Evolutionary conservation across 1,284 basidiomycete genomes (phyloP).

Genomic region (Dichomitus squalens): DNA sequence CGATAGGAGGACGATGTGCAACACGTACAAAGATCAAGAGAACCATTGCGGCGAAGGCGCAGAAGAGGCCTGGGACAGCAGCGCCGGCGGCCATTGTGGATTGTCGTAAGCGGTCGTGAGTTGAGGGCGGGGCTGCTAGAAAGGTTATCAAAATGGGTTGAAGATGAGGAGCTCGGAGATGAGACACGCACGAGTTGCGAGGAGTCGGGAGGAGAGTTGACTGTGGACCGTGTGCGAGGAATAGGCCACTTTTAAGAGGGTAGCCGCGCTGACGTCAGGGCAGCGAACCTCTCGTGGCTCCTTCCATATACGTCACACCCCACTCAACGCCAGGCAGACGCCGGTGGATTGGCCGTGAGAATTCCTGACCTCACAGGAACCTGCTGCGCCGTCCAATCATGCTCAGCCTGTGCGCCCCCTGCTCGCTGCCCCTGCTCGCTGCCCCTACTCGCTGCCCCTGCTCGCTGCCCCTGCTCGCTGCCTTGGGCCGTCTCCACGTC

Average conservation of each 20-base stretch:
- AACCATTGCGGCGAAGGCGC: slow-evolving; percentile 63
- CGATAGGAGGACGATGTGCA: background rate
- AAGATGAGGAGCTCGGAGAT: background rate
- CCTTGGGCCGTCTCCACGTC: no score
- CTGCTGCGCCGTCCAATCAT: no score
- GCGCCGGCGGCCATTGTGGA: slow-evolving; percentile 39
- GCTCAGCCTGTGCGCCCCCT: no score
- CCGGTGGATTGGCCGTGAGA: background rate
- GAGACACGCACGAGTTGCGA: slow-evolving; percentile 9
- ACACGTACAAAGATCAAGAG: slow-evolving; percentile 69
- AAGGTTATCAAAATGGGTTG: slow-evolving; percentile 1
- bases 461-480: no score
- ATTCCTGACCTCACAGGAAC: no score
- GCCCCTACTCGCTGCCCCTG: no score
- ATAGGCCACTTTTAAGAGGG: slow-evolving; percentile 4
- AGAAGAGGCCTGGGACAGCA: slow-evolving; percentile 52
- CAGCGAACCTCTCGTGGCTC: background rate
- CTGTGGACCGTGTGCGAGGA: background rate
- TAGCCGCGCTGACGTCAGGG: slow-evolving; percentile 13
- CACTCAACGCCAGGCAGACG: background rate
- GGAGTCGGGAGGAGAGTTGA: slow-evolving; percentile 4
- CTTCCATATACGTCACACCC: slow-evolving; percentile 19
- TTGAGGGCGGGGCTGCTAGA: background rate
- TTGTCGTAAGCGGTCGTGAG: slow-evolving; percentile 8
- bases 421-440: no score